These are phyloP conservation scores for Backusella mclennaniae DNA, from an alignment of 192 early-diverging fungal genomes.

Conservation along the genomic window DNA sequence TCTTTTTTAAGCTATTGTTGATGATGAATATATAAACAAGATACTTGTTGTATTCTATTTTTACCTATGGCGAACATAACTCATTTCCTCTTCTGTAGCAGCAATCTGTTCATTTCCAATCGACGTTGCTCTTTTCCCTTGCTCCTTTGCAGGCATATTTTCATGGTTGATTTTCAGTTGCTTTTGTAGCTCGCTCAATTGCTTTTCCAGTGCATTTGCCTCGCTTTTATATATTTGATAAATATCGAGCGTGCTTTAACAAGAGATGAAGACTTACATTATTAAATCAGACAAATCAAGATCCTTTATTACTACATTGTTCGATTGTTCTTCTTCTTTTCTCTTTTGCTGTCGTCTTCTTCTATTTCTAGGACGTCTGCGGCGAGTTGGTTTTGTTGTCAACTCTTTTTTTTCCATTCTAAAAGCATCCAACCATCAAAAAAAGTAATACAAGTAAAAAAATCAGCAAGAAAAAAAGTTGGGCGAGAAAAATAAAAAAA, in stretches of 20 bases:
- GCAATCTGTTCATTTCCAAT: conserved; percentile 25
- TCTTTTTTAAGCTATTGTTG: conserved; percentile 41
- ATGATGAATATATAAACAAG: not conserved
- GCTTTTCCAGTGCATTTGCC: conserved; percentile 37
- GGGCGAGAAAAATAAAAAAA: not conserved
- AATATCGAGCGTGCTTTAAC: not conserved
- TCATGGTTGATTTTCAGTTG: conserved; percentile 29
- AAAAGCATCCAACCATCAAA: not conserved
- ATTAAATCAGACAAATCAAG: conserved; percentile 25
- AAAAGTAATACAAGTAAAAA: not conserved
- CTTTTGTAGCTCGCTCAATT: conserved; percentile 29
- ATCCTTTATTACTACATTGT: not conserved
- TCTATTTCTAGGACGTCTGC: conserved; percentile 19
- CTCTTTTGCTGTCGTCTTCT: not conserved
- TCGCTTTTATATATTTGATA: conserved; percentile 16
- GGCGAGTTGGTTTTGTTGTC: conserved; percentile 8
- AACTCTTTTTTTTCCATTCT: conserved; percentile 7
- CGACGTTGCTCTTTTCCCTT: conserved; percentile 14
- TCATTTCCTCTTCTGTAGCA: conserved; percentile 33
- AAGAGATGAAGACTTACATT: conserved; percentile 13
- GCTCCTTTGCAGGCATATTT: conserved; percentile 26
- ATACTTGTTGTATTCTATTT: not conserved
- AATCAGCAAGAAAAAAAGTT: not conserved
- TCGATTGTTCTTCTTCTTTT: not conserved
- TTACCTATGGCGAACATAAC: conserved; percentile 29